Base-by-base conservation (phyloP, 208 protist species). In the Herpetomonas samuelpessoai region DNA sequence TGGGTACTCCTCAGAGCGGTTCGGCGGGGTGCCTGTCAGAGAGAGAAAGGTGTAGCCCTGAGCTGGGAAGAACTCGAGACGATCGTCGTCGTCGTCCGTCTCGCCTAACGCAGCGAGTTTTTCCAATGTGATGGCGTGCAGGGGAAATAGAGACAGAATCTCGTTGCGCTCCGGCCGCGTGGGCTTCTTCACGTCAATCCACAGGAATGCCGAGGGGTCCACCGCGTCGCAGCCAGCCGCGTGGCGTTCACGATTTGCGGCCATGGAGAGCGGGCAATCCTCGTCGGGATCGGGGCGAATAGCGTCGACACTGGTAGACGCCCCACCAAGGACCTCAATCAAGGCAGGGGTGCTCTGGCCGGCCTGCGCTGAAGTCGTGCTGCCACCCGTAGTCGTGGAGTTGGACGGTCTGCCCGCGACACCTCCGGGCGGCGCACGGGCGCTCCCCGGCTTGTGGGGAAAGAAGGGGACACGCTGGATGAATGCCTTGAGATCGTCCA, bases 31-130 rank as follows among this genome's bases (percentile, higher is more conserved):
- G 51, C 12, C 74, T 41, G 63, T 74, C 38, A 83, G 47, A n/a
- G 62, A 63, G 19, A 83, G 39, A 21, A 74, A 60, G 9, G 64
- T 62, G 66, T 84, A 88, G 28, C 76, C 70, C 48, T 84, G 68
- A 0, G 76, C 48, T 0, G 76, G 81, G 53, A 78, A 88, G 74
- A 80, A 88, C 59, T 84, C 77, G 22, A 85, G 30, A 19, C 62
- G 54, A 53, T 44, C 50, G 19, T 25, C 50, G 31, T 59, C 39
- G 25, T 51, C 45, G 49, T 38, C 12, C 18, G 47, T 16, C 27
- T 30, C 35, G 21, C 9, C 7, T 12, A 2, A 41, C 9, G 24
- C 19, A 3, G 74, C 28, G 12, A 81, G 57, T 24, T 62, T 63
- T n/a, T 57, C 62, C 0, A 51, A 47, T 26, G 79, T 81, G 22